These are phyloP conservation scores for Didymella pinodella DNA, from an alignment of 2,329 filamentous ascomycete genomes.

Conservation along the genomic window DNA sequence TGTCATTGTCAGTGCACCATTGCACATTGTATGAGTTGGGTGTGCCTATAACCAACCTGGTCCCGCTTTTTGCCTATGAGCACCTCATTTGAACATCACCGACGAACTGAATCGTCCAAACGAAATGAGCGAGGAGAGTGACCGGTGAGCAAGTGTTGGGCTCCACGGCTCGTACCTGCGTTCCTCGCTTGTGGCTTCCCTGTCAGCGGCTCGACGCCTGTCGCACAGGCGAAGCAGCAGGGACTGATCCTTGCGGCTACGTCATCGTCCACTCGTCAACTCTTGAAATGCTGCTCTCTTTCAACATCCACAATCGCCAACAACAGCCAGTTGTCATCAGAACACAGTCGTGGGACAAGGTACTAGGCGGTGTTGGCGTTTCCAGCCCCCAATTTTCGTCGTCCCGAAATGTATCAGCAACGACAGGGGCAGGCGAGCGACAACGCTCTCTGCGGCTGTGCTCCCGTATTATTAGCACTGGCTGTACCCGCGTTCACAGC, in stretches of 20 bases:
- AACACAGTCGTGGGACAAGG: neutral
- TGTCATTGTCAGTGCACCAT: neutral
- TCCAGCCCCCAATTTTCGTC: conserved; percentile 9
- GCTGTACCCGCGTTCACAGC: conserved; percentile 6
- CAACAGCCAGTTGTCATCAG: neutral
- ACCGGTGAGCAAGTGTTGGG: conserved; percentile 5
- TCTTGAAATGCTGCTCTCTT: neutral
- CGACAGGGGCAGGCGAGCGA: conserved; percentile 22
- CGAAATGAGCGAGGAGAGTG: neutral
- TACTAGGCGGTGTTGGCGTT: neutral
- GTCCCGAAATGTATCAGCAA: conserved; percentile 13
- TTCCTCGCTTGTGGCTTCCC: neutral
- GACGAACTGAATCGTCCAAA: neutral
- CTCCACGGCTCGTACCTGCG: neutral
- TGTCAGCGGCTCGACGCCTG: conserved; percentile 2
- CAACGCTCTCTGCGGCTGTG: conserved; percentile 19
- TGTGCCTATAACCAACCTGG: neutral
- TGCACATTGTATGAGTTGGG: neutral
- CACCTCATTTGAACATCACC: neutral
- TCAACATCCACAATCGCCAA: neutral
- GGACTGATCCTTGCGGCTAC: too few relatives aligned
- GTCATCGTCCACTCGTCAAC: neutral
- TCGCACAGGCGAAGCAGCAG: neutral
- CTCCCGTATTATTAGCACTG: conserved; percentile 14
- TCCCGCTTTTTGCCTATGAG: neutral